Base-by-base conservation (phyloP, 75 land plant species). In the Cupressus sempervirens region DNA sequence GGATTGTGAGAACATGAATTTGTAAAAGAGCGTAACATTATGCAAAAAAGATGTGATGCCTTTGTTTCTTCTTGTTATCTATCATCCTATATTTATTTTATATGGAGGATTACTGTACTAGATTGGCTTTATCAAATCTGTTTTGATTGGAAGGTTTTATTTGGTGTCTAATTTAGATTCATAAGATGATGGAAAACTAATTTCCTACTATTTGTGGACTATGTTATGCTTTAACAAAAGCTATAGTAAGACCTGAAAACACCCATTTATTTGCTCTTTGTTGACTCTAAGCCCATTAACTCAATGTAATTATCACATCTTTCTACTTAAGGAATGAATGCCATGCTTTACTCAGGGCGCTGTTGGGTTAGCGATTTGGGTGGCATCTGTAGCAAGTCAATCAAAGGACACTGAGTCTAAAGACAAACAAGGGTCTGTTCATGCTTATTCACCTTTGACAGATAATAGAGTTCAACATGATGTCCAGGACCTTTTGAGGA, bases 351-450 rank as follows among this genome's bases (percentile, higher is more conserved):
- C 56, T 84, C 88, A 98, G 99, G 99, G 99, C 20, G 99, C 98
- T 82, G 98, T 98, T 83, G 99, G 99, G 54, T 91, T 98, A 68
- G 99, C 99, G 74, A 91, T 98, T 87, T 98, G 99, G 99, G 98
- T 98, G 62, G 97, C 99, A 34, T 94, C 98, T 32, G 91, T 96
- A 32, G 90, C 95, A 83, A 96, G 95, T 83, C 96, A 92, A 91
- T 67, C 88, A 58, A 91, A 90, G 85, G 92, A 90, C 65, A 84
- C 14, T 54, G 92, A 88, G 41, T 20, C 88, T 29, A 75, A 87
- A 38, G 92, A 90, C 72, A 18, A 84, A 52, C 87, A 84, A 67
- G 68, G 82, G 70, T 50, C 82, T 1, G 32, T 87, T 23, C 89
- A 90, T 74, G 89, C 85, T 32, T 93, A 93, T 86, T 84, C 91